phyloP scores from a whole-genome alignment of 2,329 filamentous ascomycete species.

The Scolecobasidium constrictum region DNA sequence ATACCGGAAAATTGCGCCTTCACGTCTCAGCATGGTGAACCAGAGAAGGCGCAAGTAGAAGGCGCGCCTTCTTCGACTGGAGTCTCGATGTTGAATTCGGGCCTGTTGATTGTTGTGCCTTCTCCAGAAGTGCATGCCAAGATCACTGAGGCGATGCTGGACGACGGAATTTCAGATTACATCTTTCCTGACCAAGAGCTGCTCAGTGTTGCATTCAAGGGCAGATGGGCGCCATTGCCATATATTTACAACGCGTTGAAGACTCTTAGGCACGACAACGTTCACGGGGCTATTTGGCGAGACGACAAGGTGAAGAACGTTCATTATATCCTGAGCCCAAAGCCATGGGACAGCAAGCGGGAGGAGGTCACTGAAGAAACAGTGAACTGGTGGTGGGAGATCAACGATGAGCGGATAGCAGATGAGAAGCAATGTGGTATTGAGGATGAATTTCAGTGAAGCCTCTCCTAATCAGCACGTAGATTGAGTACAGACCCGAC shows the following conservation, averaged over 20 bases:
- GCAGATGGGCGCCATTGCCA: conserved; percentile 47
- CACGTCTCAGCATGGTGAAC: conserved; percentile 43
- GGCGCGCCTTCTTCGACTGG: conserved; percentile 41
- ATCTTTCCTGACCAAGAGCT: conserved; percentile 51
- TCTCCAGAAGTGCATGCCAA: conserved; percentile 40
- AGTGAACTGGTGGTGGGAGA: conserved; percentile 47
- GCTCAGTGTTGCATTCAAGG: conserved; percentile 45
- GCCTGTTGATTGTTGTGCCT: conserved; percentile 51
- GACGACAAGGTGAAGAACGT: conserved; percentile 52
- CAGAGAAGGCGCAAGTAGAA: conserved; percentile 38
- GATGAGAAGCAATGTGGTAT: conserved; percentile 38
- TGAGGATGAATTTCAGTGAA: conserved; percentile 40
- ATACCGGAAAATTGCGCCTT: conserved; percentile 50
- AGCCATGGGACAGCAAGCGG: conserved; percentile 49
- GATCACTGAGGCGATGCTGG: conserved; percentile 38
- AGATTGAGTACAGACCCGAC: no score
- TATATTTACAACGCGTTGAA: conserved; percentile 53
- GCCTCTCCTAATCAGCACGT: no score
- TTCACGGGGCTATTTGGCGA: conserved; percentile 49
- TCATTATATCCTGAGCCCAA: conserved; percentile 51
- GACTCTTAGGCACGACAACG: conserved; percentile 44
- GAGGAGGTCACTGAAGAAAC: conserved; percentile 39
- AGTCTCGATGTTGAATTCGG: conserved; percentile 49
- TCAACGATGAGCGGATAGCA: conserved; percentile 37
- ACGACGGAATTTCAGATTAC: conserved; percentile 36